Conservation (phyloP, 192 early-diverging fungal genomes). For the Umbelopsis sp. region DNA sequence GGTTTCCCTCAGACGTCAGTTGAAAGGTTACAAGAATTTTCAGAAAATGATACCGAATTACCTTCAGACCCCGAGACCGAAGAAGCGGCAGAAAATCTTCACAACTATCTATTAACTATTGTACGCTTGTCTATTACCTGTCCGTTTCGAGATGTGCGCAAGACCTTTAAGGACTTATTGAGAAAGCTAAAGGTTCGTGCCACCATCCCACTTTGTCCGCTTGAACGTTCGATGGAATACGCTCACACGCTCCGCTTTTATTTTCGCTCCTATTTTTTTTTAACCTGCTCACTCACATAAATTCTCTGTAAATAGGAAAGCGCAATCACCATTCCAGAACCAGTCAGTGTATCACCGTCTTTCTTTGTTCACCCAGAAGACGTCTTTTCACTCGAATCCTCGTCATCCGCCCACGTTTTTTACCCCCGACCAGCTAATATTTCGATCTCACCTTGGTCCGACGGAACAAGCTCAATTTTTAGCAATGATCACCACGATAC, state of each 20-base stretch:
- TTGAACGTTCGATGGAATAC: not conserved
- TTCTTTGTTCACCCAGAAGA: constrained; percentile 54
- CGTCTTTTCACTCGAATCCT: constrained; percentile 51
- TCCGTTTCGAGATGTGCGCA: constrained; percentile 54
- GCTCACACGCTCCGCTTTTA: not conserved
- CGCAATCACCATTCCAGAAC: constrained; percentile 46
- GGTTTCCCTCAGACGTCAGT: too few species aligned
- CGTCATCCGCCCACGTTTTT: constrained; percentile 13
- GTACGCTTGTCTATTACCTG: constrained; percentile 49
- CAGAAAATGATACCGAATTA: not conserved
- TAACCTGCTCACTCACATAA: too few species aligned
- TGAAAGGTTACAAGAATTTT: not conserved
- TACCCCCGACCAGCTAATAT: constrained; percentile 38
- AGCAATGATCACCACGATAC: constrained; percentile 17
- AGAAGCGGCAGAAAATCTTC: constrained; percentile 37
- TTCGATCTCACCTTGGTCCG: constrained; percentile 44
- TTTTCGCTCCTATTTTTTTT: too few species aligned
- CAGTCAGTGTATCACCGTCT: constrained; percentile 50
- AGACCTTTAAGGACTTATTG: constrained; percentile 47
- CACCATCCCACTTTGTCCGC: not conserved
- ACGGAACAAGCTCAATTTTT: not conserved
- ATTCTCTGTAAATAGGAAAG: constrained; percentile 28
- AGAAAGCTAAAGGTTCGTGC: constrained; percentile 41
- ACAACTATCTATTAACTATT: constrained; percentile 49
- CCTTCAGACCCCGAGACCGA: constrained; percentile 10